These are phyloP conservation scores for Hura crepitans DNA, from an alignment of 441 rosid species.

Conservation along the genomic window DNA sequence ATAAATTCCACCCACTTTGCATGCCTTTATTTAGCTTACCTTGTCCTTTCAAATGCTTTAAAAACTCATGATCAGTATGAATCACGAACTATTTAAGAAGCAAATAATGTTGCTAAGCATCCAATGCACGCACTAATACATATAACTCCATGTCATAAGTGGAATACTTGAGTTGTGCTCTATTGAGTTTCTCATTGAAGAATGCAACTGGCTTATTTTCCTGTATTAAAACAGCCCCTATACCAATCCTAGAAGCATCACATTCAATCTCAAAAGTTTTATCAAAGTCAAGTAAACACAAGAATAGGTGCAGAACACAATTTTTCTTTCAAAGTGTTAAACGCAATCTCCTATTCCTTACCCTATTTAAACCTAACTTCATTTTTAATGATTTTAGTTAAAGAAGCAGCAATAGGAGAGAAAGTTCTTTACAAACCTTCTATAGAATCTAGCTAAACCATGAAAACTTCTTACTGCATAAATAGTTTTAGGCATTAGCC, in stretches of 20 bases:
- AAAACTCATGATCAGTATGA: no score
- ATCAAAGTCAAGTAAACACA: background rate
- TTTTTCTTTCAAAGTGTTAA: background rate
- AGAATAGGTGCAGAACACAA: background rate
- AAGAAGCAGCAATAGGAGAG: no score
- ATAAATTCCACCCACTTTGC: background rate
- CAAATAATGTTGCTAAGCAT: no score
- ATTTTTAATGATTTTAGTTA: no score
- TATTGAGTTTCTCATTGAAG: background rate
- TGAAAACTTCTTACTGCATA: no score
- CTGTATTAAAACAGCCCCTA: background rate
- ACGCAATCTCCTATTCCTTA: background rate
- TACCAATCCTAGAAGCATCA: background rate
- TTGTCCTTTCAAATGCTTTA: background rate
- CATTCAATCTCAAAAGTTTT: background rate
- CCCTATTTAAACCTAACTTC: background rate
- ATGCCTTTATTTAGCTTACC: background rate
- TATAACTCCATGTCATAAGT: no score
- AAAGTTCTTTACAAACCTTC: no score
- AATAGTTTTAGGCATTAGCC: no score
- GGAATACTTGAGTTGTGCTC: background rate
- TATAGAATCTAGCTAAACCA: no score
- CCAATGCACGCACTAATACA: no score
- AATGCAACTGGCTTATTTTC: no score
- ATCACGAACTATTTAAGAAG: no score